Evolutionary conservation across 805 yeast species (phyloP).

Genomic region (Wickerhamiella sergipiensis): DNA sequence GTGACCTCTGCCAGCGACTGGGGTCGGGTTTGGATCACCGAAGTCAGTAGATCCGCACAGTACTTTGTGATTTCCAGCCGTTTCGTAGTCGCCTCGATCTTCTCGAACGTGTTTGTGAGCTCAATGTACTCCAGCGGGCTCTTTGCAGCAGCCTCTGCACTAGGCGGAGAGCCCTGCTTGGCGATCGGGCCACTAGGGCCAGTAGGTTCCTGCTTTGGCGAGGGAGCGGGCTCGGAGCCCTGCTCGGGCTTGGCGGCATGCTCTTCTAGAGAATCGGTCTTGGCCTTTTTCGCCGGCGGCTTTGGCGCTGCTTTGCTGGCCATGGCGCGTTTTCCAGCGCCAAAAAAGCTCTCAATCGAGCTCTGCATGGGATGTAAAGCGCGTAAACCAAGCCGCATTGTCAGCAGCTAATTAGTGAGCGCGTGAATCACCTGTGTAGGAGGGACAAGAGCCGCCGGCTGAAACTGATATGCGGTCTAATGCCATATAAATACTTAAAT

Average conservation of each 20-base stretch:
- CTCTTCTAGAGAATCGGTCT: slow-evolving; percentile 1
- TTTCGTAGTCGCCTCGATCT: slow-evolving; percentile 67
- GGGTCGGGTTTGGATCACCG: slow-evolving; percentile 44
- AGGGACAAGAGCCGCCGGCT: too few relatives aligned
- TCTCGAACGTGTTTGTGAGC: slow-evolving; percentile 54
- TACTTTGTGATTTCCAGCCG: slow-evolving; percentile 68
- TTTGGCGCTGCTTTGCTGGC: background rate
- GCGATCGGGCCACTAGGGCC: too few relatives aligned
- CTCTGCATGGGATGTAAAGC: slow-evolving; percentile 13
- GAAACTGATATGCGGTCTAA: too few relatives aligned
- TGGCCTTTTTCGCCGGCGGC: slow-evolving; percentile 1
- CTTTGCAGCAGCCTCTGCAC: background rate
- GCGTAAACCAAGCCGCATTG: background rate
- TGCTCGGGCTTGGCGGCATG: background rate
- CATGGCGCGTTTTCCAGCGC: slow-evolving; percentile 8
- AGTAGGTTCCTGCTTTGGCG: background rate
- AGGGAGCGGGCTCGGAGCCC: slow-evolving; percentile 1
- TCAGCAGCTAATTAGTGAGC: background rate
- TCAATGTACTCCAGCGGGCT: slow-evolving; percentile 26
- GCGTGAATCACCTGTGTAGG: too few relatives aligned
- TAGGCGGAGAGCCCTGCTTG: background rate
- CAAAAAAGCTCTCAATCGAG: slow-evolving; percentile 17
- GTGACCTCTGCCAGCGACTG: slow-evolving; percentile 51
- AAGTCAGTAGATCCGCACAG: slow-evolving; percentile 58
- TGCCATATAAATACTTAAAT: background rate